These are phyloP conservation scores for Pythium apleroticum DNA, from an alignment of 352 stramenopile species.

Conservation along the genomic window DNA sequence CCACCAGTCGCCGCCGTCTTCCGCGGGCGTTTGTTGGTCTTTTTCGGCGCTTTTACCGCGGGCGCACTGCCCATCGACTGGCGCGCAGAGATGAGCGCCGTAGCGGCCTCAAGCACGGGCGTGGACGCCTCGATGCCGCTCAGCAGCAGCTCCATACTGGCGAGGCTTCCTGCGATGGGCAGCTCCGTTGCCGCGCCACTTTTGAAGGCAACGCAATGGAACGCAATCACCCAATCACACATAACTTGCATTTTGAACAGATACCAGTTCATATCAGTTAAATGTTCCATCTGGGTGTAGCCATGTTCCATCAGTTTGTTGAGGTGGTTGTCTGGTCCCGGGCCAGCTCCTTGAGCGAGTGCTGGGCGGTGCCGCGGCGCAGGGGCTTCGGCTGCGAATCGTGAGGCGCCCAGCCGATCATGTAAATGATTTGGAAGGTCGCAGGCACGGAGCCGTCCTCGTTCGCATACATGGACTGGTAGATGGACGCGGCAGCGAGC, in stretches of 20 bases:
- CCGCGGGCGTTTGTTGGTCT: neutral
- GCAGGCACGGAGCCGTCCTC: conserved; percentile 89
- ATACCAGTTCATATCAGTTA: neutral
- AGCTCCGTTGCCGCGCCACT: conserved; percentile 11
- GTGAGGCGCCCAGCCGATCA: conserved; percentile 98
- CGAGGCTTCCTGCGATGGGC: neutral
- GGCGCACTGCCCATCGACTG: neutral
- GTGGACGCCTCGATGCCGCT: conserved; percentile 1
- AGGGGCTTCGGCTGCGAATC: conserved; percentile 93
- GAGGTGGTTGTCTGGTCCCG: conserved; percentile 13
- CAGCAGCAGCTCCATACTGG: conserved; percentile 7
- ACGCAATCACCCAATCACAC: conserved; percentile 24
- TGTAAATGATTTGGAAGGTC: conserved; percentile 97
- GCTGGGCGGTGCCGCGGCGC: conserved; percentile 71
- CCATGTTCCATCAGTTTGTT: neutral
- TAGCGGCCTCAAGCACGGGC: conserved; percentile 11
- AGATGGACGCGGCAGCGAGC: conserved; percentile 92
- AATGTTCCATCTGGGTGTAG: neutral
- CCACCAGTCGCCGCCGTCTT: neutral
- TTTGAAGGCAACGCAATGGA: conserved; percentile 1
- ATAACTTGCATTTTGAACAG: conserved; percentile 12
- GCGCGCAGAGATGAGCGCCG: conserved; percentile 16
- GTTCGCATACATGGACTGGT: conserved; percentile 92
- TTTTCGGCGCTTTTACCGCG: neutral
- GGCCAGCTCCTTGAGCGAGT: conserved; percentile 76